Conservation (phyloP, 2,329 filamentous ascomycete genomes). For the Cladosporium sp. region DNA sequence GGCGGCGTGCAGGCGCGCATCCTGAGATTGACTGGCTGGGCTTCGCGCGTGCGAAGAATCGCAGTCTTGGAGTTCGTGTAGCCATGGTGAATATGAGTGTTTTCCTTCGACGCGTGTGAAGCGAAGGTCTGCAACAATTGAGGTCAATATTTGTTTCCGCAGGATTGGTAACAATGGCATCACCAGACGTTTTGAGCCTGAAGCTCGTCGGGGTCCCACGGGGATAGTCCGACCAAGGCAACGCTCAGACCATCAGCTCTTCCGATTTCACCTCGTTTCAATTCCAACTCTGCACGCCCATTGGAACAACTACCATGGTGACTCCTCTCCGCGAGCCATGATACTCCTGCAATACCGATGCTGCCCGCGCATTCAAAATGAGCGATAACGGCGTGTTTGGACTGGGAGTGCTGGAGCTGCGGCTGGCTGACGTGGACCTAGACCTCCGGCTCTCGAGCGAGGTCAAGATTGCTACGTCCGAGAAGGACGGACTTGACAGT, state of each 20-base stretch:
- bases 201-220: constrained; percentile 8
- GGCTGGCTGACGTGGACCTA: constrained; percentile 4
- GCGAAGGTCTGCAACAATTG: neutral
- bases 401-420: constrained; percentile 8
- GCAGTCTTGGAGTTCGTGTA: neutral
- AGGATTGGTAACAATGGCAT: neutral
- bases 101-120: neutral
- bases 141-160: neutral
- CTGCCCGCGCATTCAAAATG: constrained; percentile 17
- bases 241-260: constrained; percentile 8
- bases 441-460: constrained; percentile 5
- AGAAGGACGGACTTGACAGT: neutral
- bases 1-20: constrained; percentile 1
- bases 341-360: neutral
- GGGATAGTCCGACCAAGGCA: neutral
- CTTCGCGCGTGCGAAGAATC: constrained; percentile 8
- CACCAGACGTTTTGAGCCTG: neutral
- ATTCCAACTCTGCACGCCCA: constrained; percentile 9
- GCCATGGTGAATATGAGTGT: neutral
- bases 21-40: neutral
- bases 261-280: constrained; percentile 16
- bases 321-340: constrained; percentile 11
- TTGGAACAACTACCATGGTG: constrained; percentile 6
- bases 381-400: constrained; percentile 10
- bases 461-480: neutral